Percentiles rank a stretch among this genome's conserved stretches.
These are phyloP conservation scores for Blumeria hordei DNA, from an alignment of 2,329 filamentous ascomycete genomes.

Conservation along the genomic window DNA sequence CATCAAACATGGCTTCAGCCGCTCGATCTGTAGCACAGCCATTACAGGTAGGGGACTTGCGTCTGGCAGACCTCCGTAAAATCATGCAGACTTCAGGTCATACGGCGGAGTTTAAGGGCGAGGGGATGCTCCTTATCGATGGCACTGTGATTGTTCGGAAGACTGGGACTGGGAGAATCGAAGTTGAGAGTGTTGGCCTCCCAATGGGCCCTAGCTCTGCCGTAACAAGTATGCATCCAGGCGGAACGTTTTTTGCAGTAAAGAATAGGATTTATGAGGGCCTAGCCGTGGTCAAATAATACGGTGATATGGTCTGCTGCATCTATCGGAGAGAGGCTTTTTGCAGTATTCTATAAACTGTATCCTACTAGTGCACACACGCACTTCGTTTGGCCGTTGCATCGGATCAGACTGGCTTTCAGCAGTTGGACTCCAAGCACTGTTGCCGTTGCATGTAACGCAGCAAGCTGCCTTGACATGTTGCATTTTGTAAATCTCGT, in stretches of 20 bases:
- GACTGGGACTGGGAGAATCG: conserved; percentile 63
- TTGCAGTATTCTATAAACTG: no score
- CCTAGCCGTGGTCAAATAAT: conserved; percentile 47
- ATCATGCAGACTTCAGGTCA: conserved; percentile 65
- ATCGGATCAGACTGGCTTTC: no score
- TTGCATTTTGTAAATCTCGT: no score
- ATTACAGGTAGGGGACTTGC: conserved; percentile 79
- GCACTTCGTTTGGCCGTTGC: no score
- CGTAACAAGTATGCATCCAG: conserved; percentile 16
- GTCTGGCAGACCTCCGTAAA: conserved; percentile 66
- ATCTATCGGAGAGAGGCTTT: no score
- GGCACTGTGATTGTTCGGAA: conserved; percentile 74
- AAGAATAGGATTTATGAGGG: conserved; percentile 84
- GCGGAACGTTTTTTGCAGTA: conserved; percentile 63
- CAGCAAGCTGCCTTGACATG: no score
- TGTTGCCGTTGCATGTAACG: no score
- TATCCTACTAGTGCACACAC: no score
- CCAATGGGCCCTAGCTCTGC: conserved; percentile 17
- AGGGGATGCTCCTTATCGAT: conserved; percentile 78
- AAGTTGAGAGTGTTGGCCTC: conserved; percentile 55
- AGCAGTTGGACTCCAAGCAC: no score
- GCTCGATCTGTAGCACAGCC: conserved; percentile 60
- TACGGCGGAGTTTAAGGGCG: conserved; percentile 75
- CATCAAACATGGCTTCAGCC: conserved; percentile 38
- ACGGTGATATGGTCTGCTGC: no score